Percentiles rank a stretch among this genome's conserved stretches.
Evolutionary conservation across 352 stramenopile species (phyloP).

Genomic region (Phytophthora citricola): DNA sequence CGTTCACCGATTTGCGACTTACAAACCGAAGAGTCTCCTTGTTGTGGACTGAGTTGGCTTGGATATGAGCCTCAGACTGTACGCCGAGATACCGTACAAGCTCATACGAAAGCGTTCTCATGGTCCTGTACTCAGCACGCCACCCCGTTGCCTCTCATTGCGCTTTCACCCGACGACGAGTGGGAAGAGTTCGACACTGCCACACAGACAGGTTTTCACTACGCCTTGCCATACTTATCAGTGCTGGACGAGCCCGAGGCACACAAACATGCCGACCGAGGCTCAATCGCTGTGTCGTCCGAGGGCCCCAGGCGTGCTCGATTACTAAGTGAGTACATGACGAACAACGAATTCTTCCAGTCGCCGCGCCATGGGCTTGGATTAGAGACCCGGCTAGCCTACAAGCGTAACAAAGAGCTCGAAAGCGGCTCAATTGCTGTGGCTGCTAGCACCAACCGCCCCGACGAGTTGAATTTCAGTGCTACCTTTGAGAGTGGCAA

Average conservation of each 20-base stretch:
- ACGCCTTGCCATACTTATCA: conserved; percentile 55
- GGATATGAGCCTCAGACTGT: conserved; percentile 26
- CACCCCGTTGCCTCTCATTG: conserved; percentile 72
- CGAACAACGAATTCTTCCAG: conserved; percentile 71
- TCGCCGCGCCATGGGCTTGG: conserved; percentile 65
- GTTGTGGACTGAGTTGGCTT: conserved; percentile 1
- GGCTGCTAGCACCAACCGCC: conserved; percentile 1
- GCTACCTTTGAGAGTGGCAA: conserved; percentile 84
- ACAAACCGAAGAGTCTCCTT: conserved; percentile 14
- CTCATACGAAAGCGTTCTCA: conserved; percentile 57
- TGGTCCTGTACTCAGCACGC: conserved; percentile 45
- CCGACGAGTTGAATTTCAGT: conserved; percentile 61
- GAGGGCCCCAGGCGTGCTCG: conserved; percentile 37
- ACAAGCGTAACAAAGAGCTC: conserved; percentile 68
- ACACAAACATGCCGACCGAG: conserved; percentile 28
- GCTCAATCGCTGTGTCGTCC: conserved; percentile 1
- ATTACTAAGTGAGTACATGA: conserved; percentile 74
- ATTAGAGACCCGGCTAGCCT: conserved; percentile 61
- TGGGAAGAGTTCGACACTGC: conserved; percentile 73
- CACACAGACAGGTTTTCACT: conserved; percentile 65
- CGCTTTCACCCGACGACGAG: conserved; percentile 66
- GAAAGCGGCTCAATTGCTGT: conserved; percentile 22
- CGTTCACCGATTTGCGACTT: conserved; percentile 1
- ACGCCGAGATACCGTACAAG: conserved; percentile 33
- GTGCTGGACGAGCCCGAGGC: conserved; percentile 53